Evolutionary conservation across 1,284 basidiomycete genomes (phyloP), one percentile per base, ranked within the genome.

Genomic region (Pholiota adiposa): DNA sequence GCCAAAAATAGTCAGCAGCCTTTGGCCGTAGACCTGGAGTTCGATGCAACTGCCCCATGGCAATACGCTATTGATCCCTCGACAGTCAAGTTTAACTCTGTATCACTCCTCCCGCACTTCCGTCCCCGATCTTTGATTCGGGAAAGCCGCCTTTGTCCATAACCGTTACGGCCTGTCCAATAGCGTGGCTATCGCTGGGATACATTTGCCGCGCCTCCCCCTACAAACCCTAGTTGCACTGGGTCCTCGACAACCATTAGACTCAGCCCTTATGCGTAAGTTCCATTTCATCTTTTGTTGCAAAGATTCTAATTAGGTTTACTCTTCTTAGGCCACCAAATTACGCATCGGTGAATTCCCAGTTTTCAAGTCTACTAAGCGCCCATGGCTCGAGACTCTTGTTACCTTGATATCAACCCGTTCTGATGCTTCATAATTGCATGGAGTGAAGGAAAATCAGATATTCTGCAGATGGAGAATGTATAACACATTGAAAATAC

Each of bases 271-370:
- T 83, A 77, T 63, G 83, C 54, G 83, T 85, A 67, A 72, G 83
- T 75, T 41, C n/a, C 53, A 19, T n/a, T 55, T 23, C 18, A 48
- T 16, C 14, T 23, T 53, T 12, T 12, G 27, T 49, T 25, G 11
- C 7, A 23, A 49, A n/a, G 41, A 51, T 46, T 12, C 4, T 46
- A 23, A 16, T 6, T 18, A 43, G 16, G 21, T 56, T 49, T 12
- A 31, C n/a, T 50, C 38, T 7, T 60, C 54, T 29, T 56, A 84
- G 83, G 73, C 82, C 1, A 84, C 83, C 2, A 85, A 85, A 63
- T 70, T 85, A 50, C 76, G 83, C 12, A 84, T 85, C 44, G 77
- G 79, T 38, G 83, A 84, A 70, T 84, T 85, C 76, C 83, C 83
- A 4, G 74, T 77, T 29, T 59, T 63, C 19, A 56, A 59, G 23